phyloP scores from a whole-genome alignment of 163 green algal genomes.

The Scenedesmus sp. region DNA sequence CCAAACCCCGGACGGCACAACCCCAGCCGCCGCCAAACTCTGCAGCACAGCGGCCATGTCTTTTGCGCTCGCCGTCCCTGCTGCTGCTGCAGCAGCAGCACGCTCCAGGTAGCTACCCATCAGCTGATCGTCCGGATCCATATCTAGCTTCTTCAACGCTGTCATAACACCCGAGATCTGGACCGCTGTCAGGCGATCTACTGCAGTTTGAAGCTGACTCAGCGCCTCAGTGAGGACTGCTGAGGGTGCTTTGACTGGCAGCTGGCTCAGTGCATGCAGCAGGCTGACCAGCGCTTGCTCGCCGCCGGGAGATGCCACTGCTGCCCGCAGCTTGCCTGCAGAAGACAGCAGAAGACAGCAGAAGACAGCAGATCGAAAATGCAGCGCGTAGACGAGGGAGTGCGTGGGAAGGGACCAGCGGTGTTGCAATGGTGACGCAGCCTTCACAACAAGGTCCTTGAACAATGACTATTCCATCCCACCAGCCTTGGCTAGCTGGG shows the following conservation, averaged over 20 bases:
- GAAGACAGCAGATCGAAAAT: background rate
- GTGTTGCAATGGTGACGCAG: too few relatives aligned
- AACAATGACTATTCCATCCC: too few relatives aligned
- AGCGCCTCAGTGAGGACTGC: background rate
- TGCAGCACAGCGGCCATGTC: slow-evolving; percentile 42
- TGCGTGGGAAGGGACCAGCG: too few relatives aligned
- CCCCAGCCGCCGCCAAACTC: slow-evolving; percentile 13
- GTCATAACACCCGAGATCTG: slow-evolving; percentile 33
- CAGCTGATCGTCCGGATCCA: slow-evolving; percentile 31
- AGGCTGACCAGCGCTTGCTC: slow-evolving; percentile 12
- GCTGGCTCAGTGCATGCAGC: slow-evolving; percentile 10
- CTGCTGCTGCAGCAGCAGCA: slow-evolving; percentile 31
- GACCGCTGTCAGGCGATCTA: background rate
- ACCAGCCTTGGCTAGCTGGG: too few relatives aligned
- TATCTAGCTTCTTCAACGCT: slow-evolving; percentile 9
- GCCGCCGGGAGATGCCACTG: slow-evolving; percentile 10
- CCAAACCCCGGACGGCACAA: background rate
- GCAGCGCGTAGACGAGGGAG: too few relatives aligned
- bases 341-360: background rate
- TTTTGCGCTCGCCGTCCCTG: background rate
- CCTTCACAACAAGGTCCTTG: too few relatives aligned
- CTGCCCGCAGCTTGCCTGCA: slow-evolving; percentile 19
- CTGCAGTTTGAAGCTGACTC: background rate
- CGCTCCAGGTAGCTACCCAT: slow-evolving; percentile 32
- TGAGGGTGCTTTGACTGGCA: background rate